Base-by-base conservation (phyloP, 768 basidiomycete genomes). In the Neoboletus magnificus region DNA sequence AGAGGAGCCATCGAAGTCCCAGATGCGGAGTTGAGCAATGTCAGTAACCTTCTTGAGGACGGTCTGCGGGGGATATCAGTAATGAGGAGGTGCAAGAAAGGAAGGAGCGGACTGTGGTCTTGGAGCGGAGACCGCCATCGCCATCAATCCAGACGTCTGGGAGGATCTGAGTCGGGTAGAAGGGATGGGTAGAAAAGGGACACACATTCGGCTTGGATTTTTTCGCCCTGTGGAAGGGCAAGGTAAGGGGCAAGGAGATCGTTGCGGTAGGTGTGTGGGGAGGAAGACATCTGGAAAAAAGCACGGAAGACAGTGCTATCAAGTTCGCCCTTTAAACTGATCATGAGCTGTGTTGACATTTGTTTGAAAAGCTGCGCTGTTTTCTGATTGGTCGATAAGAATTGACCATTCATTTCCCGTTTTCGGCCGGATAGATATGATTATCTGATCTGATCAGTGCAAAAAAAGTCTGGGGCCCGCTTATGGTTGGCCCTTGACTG, bases 1-100 rank as follows among this genome's bases (percentile, higher is more conserved):
- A 40, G 92, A 95, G 47, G 93, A 96, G 66, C 96, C 96, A 71
- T 99, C 96, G 70, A 99, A 99, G 80, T 98, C 96, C 96, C 96
- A 99, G 72, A 91, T 84, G 67, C 96, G 93, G 63, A 98, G 89
- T 67, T 93, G 84, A 65, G 84, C 84, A 65, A 99, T 87, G 72
- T 91, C 87, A 59, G 86, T 88, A 66, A 94, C 84, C 71, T 89
- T 86, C 75, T 91, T 87, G 74, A 80, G 75, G 70, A 95, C 84
- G 60, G 96, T 98, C 95, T 94, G 67, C 1, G 56, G 53, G 13
- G 23, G 37, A 56, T 36, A 27, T 53, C 44, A 49, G 54, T 13
- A 36, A 29, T 23, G 37, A 39, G 45, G 23, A 16, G 33, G 50
- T 9, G 44, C 13, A 15, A 48, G 16, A 44, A 18, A 18, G 44